Base-by-base conservation (phyloP, 768 basidiomycete genomes). In the Leccinum longicurvipes region DNA sequence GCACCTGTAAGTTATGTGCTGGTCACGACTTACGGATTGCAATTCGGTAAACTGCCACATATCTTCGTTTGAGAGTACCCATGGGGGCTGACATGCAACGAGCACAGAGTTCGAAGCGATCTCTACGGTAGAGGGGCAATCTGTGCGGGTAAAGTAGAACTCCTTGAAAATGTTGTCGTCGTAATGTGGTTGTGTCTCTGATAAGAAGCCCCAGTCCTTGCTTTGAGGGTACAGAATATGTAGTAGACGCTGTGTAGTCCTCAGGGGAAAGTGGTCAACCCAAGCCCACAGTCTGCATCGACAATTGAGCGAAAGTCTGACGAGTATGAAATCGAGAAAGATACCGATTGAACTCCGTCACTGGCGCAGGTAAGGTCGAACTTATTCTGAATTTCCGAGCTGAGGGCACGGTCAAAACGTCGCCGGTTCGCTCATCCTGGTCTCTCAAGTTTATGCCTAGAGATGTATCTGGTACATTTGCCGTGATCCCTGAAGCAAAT, bases 31-130 rank as follows among this genome's bases (percentile, higher is more conserved):
- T 45, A 62, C 67, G 7, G 72, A 72, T 55, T 44, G 56, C 44
- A 79, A 74, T 59, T 74, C 69, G 3, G 77, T 69, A 62, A 86
- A 84, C 61, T 81, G 78, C 61, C 75, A 71, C 58, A 85, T 72
- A 62, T 84, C 82, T 57, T 77, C 74, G n/a, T 66, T 63, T 11
- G 80, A 80, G 41, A 85, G 75, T 23, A 83, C 72, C 79, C 81
- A 84, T 6, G 83, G 82, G 3, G 84, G 80, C 63, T 85, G 83
- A 59, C 81, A 80, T n/a, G 78, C 82, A 41, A 86, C 66, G 4
- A 82, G 66, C 19, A 85, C 70, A 44, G 76, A 74, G 29, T 67
- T 68, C 27, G 58, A 69, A 44, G 65, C 64, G 28, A 70, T 67
- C 27, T 63, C 61, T 32, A 68, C 59, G 11, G 66, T 69, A 3